Conservation (phyloP, 2,329 filamentous ascomycete species). For the Aureobasidium sp. region DNA sequence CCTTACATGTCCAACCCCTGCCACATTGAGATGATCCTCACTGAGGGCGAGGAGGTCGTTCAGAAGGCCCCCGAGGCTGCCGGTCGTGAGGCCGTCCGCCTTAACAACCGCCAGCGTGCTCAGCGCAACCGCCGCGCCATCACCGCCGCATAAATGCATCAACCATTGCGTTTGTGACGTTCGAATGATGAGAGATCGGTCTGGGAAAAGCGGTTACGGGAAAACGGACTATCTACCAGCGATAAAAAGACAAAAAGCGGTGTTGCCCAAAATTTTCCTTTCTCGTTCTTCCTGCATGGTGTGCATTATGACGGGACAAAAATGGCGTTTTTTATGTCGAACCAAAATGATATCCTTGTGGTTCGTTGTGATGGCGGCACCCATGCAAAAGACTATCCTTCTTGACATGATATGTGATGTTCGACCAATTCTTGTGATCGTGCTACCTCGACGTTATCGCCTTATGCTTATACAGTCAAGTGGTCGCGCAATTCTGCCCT, state of each 20-base stretch:
- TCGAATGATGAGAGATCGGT: conserved; percentile 5
- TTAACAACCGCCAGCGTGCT: conserved; percentile 91
- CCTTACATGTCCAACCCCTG: conserved; percentile 99
- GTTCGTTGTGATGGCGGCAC: conserved; percentile 7
- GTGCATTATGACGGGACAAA: background rate
- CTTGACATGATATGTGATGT: background rate
- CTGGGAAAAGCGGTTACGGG: conserved; percentile 7
- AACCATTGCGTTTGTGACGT: background rate
- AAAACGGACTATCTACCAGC: conserved; percentile 11
- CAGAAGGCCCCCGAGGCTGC: conserved; percentile 73
- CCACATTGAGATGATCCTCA: conserved; percentile 99
- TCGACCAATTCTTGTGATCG: background rate
- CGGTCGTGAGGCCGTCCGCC: conserved; percentile 49
- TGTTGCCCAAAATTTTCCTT: background rate
- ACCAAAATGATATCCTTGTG: conserved; percentile 11
- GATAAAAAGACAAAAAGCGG: conserved; percentile 13
- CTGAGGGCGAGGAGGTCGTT: conserved; percentile 92
- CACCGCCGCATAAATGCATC: conserved; percentile 33
- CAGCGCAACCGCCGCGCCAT: conserved; percentile 55
- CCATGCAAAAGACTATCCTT: background rate
- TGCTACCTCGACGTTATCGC: background rate
- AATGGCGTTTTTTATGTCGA: background rate
- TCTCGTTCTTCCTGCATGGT: background rate
- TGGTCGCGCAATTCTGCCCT: background rate
- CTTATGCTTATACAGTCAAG: background rate